Evolutionary conservation across 352 stramenopile genomes (phyloP).

Genomic region (Albugo laibachii): DNA sequence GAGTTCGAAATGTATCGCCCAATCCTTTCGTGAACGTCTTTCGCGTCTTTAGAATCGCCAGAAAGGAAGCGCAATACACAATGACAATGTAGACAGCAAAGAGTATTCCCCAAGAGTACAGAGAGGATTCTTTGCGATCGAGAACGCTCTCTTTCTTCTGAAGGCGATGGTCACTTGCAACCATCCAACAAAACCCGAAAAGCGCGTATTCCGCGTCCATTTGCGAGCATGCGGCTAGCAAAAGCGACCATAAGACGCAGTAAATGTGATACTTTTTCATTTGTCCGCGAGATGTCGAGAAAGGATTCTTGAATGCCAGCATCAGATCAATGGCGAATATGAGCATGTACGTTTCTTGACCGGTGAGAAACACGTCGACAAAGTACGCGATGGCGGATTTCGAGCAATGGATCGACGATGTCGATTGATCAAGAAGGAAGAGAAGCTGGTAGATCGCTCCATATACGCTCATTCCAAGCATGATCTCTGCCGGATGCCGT

Average conservation of each 20-base stretch:
- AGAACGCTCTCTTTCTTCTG: background rate
- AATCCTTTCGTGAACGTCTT: conserved; percentile 63
- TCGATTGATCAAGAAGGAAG: conserved; percentile 33
- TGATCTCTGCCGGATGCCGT: conserved; percentile 66
- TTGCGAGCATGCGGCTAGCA: conserved; percentile 47
- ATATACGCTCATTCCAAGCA: conserved; percentile 75
- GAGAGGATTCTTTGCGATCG: background rate
- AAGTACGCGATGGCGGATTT: conserved; percentile 27
- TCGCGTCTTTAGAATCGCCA: conserved; percentile 54
- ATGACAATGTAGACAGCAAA: conserved; percentile 68
- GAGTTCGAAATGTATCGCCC: conserved; percentile 49
- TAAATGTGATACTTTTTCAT: conserved; percentile 67
- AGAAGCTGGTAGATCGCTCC: conserved; percentile 67
- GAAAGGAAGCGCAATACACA: conserved; percentile 59
- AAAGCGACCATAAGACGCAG: conserved; percentile 42
- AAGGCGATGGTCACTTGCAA: conserved; percentile 22
- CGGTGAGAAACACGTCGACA: conserved; percentile 65
- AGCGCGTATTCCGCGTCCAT: conserved; percentile 56
- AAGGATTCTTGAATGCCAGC: conserved; percentile 68
- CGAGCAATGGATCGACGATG: conserved; percentile 22
- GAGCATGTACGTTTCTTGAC: conserved; percentile 77
- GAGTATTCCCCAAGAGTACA: conserved; percentile 28
- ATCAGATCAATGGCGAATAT: conserved; percentile 74
- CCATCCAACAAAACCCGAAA: conserved; percentile 69
- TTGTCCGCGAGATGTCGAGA: conserved; percentile 57